Percentiles rank a stretch among this genome's conserved stretches.
phyloP scores from a whole-genome alignment of 2,329 filamentous ascomycete species.

The Zelopaecilomyces penicillatus region DNA sequence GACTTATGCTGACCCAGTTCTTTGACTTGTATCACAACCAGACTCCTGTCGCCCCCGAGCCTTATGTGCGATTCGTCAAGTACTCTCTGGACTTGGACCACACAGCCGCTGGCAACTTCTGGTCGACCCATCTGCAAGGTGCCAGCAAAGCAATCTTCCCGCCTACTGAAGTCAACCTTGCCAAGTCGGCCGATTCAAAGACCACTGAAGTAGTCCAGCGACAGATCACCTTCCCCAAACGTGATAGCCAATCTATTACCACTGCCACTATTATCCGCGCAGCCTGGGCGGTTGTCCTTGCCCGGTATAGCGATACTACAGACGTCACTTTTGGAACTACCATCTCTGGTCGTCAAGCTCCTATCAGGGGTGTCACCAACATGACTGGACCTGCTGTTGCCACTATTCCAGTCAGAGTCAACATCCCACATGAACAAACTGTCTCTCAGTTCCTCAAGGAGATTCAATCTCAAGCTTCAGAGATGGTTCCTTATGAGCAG shows the following conservation, averaged over 20 bases:
- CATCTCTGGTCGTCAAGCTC: conserved; percentile 13
- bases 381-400: conserved; percentile 7
- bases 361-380: background rate
- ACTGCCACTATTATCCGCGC: conserved; percentile 12
- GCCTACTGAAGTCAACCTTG: background rate
- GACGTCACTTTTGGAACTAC: conserved; percentile 17
- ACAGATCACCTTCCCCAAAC: background rate
- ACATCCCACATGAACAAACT: conserved; percentile 1
- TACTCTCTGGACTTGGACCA: conserved; percentile 2
- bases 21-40: conserved; percentile 3
- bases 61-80: conserved; percentile 11
- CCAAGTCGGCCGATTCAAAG: background rate
- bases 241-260: background rate
- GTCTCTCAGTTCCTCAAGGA: conserved; percentile 5
- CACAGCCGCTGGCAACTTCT: background rate
- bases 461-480: conserved; percentile 14
- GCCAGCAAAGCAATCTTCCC: conserved; percentile 8
- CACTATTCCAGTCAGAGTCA: conserved; percentile 7
- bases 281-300: conserved; percentile 14
- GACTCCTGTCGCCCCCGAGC: background rate
- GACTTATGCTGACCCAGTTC: conserved; percentile 1
- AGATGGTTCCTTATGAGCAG: conserved; percentile 16
- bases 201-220: conserved; percentile 2
- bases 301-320: conserved; percentile 8
- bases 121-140: conserved; percentile 1